phyloP scores from a whole-genome alignment of 2,329 filamentous ascomycete genomes.

The Xylariaceae sp. region DNA sequence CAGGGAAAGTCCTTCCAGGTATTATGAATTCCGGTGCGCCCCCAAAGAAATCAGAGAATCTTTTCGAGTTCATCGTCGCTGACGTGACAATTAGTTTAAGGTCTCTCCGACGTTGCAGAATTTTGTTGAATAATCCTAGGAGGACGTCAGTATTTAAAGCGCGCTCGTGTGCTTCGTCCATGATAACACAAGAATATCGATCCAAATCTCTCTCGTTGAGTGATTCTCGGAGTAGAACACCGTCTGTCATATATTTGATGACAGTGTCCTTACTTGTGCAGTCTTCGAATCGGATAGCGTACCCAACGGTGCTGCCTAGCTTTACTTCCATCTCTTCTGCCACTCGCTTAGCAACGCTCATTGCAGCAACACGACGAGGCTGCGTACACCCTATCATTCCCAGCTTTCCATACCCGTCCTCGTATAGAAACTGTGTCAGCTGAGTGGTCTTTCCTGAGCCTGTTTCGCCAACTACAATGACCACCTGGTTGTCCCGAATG shows the following conservation, averaged over 20 bases:
- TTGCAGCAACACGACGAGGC: conserved; percentile 92
- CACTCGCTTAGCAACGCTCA: conserved; percentile 98
- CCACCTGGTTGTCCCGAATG: conserved; percentile 94
- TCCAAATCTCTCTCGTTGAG: conserved; percentile 91
- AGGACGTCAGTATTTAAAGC: conserved; percentile 96
- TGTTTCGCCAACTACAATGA: conserved; percentile 96
- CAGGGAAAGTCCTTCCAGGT: conserved; percentile 93
- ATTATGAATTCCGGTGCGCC: conserved; percentile 97
- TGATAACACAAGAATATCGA: conserved; percentile 97
- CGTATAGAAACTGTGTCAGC: conserved; percentile 92
- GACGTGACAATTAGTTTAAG: conserved; percentile 97
- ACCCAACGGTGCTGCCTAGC: conserved; percentile 86
- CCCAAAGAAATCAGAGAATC: conserved; percentile 95
- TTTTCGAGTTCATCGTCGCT: conserved; percentile 96
- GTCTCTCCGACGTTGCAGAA: conserved; percentile 85
- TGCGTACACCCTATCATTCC: conserved; percentile 98
- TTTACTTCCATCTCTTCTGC: conserved; percentile 98
- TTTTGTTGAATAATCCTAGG: conserved; percentile 98
- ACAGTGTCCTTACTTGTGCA: conserved; percentile 93
- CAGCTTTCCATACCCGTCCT: conserved; percentile 87
- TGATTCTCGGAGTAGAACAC: conserved; percentile 90
- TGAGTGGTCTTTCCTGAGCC: conserved; percentile 98
- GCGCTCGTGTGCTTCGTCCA: conserved; percentile 98
- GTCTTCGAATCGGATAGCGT: conserved; percentile 97
- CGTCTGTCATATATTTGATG: conserved; percentile 99